Conservation (phyloP, 495 filamentous ascomycete species). For the Stereocaulon alpinum region DNA sequence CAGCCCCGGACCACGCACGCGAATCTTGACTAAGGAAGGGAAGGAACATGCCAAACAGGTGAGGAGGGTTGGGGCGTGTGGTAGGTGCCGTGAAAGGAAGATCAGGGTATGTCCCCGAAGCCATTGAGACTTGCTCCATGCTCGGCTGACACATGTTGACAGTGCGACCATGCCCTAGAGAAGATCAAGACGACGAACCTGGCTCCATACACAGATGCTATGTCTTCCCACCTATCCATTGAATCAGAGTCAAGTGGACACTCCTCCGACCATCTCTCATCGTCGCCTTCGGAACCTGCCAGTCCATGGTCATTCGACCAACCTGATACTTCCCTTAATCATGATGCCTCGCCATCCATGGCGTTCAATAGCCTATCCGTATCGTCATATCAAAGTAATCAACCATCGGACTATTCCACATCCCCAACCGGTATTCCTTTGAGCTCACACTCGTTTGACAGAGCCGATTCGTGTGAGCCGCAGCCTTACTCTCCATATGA, state of each 20-base stretch:
- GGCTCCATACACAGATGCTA: too few relatives aligned
- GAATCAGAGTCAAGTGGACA: too few relatives aligned
- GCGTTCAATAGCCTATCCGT: neutral
- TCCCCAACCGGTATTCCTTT: neutral
- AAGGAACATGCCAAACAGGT: constrained; percentile 12
- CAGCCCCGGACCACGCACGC: neutral
- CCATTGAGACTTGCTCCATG: neutral
- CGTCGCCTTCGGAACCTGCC: too few relatives aligned
- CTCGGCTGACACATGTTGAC: neutral
- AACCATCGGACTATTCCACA: neutral
- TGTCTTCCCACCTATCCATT: too few relatives aligned
- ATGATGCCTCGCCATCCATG: neutral
- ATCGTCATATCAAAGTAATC: neutral
- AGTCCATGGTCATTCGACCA: too few relatives aligned
- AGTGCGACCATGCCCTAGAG: neutral
- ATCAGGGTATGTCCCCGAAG: neutral
- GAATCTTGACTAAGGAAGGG: constrained; percentile 1
- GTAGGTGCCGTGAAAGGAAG: neutral
- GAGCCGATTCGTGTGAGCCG: too few relatives aligned
- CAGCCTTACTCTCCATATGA: too few relatives aligned
- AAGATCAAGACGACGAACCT: neutral
- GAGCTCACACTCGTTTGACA: too few relatives aligned
- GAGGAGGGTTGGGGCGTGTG: neutral
- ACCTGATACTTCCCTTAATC: too few relatives aligned
- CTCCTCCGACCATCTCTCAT: too few relatives aligned